phyloP scores from a whole-genome alignment of 257 asterid species.

The Agastache rugosa region DNA sequence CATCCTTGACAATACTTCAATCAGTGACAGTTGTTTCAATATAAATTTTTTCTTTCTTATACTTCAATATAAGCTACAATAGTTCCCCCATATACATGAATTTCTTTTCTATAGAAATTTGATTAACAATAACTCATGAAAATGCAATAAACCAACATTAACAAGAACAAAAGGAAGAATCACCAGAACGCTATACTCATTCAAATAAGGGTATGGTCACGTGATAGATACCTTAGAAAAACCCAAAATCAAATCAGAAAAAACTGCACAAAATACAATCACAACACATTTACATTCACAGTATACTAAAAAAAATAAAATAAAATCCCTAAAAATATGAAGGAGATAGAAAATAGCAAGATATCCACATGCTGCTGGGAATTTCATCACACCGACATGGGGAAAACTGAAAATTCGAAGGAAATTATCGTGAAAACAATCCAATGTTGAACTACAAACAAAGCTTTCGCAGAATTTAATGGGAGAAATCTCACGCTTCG shows the following conservation, averaged over 20 bases:
- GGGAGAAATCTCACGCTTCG: neutral
- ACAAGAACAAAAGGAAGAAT: neutral
- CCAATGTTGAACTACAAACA: neutral
- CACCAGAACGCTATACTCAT: neutral
- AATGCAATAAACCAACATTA: neutral
- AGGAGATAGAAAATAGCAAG: neutral
- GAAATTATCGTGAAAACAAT: neutral
- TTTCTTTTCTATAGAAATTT: neutral
- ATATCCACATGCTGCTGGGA: neutral
- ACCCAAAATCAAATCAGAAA: neutral
- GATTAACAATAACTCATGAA: neutral
- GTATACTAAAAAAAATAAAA: neutral
- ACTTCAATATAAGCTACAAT: neutral
- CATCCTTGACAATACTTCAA: slow-evolving; percentile 1
- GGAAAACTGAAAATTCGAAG: neutral
- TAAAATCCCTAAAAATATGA: slow-evolving; percentile 4
- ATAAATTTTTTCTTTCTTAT: no score
- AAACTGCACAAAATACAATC: neutral
- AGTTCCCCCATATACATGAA: neutral
- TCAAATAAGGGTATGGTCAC: neutral
- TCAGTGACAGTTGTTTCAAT: slow-evolving; percentile 11
- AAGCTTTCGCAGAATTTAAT: neutral
- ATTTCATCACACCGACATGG: slow-evolving; percentile 3
- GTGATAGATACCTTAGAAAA: no score
- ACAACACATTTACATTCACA: neutral